These are phyloP conservation scores for Verticillium isaacii DNA, from an alignment of 2,329 filamentous ascomycete genomes.

Conservation along the genomic window DNA sequence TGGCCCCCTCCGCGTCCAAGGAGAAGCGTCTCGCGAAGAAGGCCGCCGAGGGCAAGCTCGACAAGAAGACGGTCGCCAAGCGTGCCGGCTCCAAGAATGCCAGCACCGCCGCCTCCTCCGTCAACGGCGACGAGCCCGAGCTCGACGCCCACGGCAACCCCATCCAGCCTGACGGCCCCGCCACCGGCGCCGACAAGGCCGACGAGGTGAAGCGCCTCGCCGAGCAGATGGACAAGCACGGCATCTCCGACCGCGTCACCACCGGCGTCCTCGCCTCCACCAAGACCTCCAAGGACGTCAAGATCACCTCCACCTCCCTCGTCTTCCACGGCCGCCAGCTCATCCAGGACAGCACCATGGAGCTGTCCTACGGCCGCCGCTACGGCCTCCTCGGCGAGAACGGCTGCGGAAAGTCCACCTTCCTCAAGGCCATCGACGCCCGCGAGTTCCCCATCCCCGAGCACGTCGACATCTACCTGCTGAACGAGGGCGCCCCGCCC, in stretches of 20 bases:
- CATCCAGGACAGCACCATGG: conserved; percentile 88
- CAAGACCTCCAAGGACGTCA: conserved; percentile 83
- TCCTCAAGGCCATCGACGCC: conserved; percentile 88
- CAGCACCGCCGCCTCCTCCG: conserved; percentile 50
- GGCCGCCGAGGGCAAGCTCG: conserved; percentile 67
- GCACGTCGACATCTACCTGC: conserved; percentile 94
- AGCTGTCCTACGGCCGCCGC: conserved; percentile 86
- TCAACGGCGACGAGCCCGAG: conserved; percentile 65
- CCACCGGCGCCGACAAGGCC: conserved; percentile 67
- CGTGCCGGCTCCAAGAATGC: conserved; percentile 50
- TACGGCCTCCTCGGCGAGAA: conserved; percentile 98
- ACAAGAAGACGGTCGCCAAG: conserved; percentile 39
- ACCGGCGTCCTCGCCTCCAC: conserved; percentile 92
- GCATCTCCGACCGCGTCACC: conserved; percentile 94
- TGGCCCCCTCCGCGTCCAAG: conserved; percentile 63
- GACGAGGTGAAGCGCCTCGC: conserved; percentile 82
- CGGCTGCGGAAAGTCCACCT: conserved; percentile 97
- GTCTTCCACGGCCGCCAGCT: conserved; percentile 98
- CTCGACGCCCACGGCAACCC: conserved; percentile 60
- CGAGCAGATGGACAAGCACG: conserved; percentile 92
- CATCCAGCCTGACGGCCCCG: conserved; percentile 56
- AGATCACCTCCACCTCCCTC: conserved; percentile 88
- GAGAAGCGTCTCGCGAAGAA: conserved; percentile 69
- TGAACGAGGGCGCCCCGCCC: conserved; percentile 93
- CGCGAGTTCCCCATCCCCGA: conserved; percentile 96